Evolutionary conservation across 1,139 yeast genomes (phyloP), one percentile per base, ranked within the genome.

Genomic region (Groenewaldozyma sp.): DNA sequence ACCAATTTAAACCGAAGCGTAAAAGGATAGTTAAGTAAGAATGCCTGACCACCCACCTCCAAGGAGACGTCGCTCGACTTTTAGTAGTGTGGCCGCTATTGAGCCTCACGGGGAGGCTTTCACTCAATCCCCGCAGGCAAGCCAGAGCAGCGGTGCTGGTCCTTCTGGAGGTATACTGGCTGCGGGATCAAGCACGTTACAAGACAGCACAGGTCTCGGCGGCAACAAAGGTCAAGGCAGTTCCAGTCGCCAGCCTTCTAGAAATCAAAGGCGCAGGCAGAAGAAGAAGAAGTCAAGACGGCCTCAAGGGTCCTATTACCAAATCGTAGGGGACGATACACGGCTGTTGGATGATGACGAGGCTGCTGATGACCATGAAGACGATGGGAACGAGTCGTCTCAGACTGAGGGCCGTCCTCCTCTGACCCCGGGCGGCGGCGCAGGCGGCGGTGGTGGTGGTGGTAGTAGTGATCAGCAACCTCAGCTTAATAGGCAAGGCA

Each of bases 81-180:
- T 50, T 36, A 46, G 51, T 31, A 48, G 47, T 38, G 45, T 49
- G 16, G 47, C 45, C 4, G 42, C 47, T 10, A 34, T 51, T n/a
- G 52, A 47, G 36, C 41, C 53, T 10, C 54, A 51, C 33, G 54
- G 54, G 17, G 31, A 21, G 3, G n/a, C 33, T 3, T 14, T 38
- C 13, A 18, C 35, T 18, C n/a, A 34, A n/a, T 9, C 35, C 29
- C 22, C 21, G 16, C n/a, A 32, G 31, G 13, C 36, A 3, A n/a
- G 21, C 35, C 4, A 37, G 36, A 16, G 26, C 26, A 7, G 26
- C 26, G 26, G 26, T 11, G n/a, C n/a, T n/a, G n/a, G n/a, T n/a
- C n/a, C n/a, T n/a, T n/a, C n/a, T n/a, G n/a, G n/a, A n/a, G n/a
- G n/a, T n/a, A n/a, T n/a, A n/a, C n/a, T n/a, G 11, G 26, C 26